Conservation (phyloP, 257 asterid species). For the Penstemon newberryi region DNA sequence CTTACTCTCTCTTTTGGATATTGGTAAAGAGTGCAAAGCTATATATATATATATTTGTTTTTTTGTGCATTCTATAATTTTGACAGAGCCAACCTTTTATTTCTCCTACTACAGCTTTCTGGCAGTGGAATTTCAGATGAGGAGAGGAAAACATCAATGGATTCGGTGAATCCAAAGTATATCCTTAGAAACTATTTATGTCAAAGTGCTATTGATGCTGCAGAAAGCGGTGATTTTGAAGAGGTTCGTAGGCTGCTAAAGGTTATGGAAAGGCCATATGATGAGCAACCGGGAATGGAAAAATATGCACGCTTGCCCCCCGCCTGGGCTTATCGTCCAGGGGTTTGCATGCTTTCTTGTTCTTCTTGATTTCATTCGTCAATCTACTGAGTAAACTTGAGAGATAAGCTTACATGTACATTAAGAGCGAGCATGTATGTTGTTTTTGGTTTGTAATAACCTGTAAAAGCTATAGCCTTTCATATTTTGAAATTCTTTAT, state of each 20-base stretch:
- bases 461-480: conserved; percentile 30
- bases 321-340: conserved; percentile 99
- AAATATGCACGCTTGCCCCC: conserved; percentile 93
- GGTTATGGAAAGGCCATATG: conserved; percentile 75
- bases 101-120: conserved; percentile 48
- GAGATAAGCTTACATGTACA: conserved; percentile 40
- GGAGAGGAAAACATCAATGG: conserved; percentile 79
- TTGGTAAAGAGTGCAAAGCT: too few species aligned
- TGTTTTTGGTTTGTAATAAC: conserved; percentile 29
- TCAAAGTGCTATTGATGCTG: conserved; percentile 94
- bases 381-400: conserved; percentile 7
- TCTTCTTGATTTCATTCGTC: conserved; percentile 57
- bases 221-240: conserved; percentile 82
- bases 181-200: conserved; percentile 87
- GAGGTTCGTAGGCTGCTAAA: conserved; percentile 71
- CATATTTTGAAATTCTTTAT: conserved; percentile 10
- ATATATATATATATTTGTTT: too few species aligned
- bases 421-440: conserved; percentile 36
- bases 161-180: conserved; percentile 83
- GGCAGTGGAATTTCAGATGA: conserved; percentile 58
- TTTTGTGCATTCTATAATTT: too few species aligned
- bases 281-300: conserved; percentile 97
- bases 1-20: background rate
- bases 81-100: background rate
- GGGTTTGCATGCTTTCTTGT: conserved; percentile 98